A percentile compares a stretch with the other conserved stretches of the same genome.
These are phyloP conservation scores for Barnettozyma sucrosica DNA, from an alignment of 805 yeast genomes.

Conservation along the genomic window DNA sequence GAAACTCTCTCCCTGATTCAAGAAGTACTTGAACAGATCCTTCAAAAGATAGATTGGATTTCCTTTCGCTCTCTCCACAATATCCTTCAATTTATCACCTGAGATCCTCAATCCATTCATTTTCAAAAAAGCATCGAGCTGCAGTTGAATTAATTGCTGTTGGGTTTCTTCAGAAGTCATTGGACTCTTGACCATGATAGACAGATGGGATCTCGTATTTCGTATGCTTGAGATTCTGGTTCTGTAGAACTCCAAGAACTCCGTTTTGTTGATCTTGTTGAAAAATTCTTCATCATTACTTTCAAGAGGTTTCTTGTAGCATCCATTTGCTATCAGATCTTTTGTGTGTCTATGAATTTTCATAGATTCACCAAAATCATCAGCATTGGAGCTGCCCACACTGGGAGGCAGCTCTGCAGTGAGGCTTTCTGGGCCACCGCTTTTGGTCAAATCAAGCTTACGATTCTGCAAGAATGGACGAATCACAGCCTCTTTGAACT, in stretches of 20 bases:
- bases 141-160: constrained; percentile 32
- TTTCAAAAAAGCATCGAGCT: constrained; percentile 39
- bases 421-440: constrained; percentile 32
- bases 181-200: constrained; percentile 37
- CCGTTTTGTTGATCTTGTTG: constrained; percentile 33
- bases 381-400: constrained; percentile 29
- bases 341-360: constrained; percentile 38
- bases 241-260: constrained; percentile 33
- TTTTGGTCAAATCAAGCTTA: constrained; percentile 12
- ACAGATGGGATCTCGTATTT: constrained; percentile 29
- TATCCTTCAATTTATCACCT: constrained; percentile 31
- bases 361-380: constrained; percentile 23
- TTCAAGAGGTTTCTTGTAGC: constrained; percentile 26
- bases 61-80: constrained; percentile 34
- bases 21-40: constrained; percentile 38
- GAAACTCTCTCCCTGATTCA: constrained; percentile 35
- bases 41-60: constrained; percentile 34
- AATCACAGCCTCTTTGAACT: constrained; percentile 33
- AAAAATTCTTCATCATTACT: constrained; percentile 10
- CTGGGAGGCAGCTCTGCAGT: constrained; percentile 30
- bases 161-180: constrained; percentile 33
- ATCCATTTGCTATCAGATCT: constrained; percentile 16
- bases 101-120: constrained; percentile 44
- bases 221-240: constrained; percentile 34
- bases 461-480: constrained; percentile 31